phyloP scores from a whole-genome alignment of 768 basidiomycete species.

The Leucosporidium scottii region DNA sequence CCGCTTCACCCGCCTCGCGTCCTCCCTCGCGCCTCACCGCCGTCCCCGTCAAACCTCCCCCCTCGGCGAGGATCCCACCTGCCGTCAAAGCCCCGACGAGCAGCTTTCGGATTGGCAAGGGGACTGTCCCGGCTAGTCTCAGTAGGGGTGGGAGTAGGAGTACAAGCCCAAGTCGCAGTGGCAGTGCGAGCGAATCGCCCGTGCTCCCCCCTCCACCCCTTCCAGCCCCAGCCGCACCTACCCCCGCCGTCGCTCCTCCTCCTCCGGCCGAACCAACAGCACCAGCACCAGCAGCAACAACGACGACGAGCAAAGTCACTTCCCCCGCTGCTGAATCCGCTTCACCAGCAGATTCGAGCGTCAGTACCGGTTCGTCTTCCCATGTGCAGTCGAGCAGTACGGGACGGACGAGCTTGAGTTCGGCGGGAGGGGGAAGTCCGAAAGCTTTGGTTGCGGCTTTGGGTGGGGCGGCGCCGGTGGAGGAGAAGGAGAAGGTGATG shows the following conservation, averaged over 20 bases:
- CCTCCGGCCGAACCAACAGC: no score
- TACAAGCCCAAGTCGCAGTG: not conserved
- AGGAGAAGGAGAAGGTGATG: not conserved
- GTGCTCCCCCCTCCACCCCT: not conserved
- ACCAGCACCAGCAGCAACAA: not conserved
- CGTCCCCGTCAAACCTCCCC: not conserved
- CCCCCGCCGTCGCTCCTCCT: no score
- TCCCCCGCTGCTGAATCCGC: not conserved
- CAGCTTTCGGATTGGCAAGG: conserved; percentile 30
- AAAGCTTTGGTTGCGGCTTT: not conserved
- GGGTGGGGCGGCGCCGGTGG: not conserved
- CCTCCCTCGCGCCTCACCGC: conserved; percentile 18
- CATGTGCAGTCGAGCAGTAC: not conserved
- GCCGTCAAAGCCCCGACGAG: conserved; percentile 4
- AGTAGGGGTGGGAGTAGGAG: not conserved
- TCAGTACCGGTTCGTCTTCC: not conserved
- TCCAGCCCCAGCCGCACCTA: not conserved
- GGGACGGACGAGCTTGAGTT: not conserved
- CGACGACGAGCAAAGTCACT: not conserved
- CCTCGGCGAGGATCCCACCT: not conserved
- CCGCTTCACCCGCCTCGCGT: conserved; percentile 7
- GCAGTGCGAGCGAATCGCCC: no score
- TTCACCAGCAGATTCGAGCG: not conserved
- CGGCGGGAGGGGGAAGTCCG: not conserved
- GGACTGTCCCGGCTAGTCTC: not conserved